phyloP scores from a whole-genome alignment of 1,284 basidiomycete species.

The Irpex sp. region DNA sequence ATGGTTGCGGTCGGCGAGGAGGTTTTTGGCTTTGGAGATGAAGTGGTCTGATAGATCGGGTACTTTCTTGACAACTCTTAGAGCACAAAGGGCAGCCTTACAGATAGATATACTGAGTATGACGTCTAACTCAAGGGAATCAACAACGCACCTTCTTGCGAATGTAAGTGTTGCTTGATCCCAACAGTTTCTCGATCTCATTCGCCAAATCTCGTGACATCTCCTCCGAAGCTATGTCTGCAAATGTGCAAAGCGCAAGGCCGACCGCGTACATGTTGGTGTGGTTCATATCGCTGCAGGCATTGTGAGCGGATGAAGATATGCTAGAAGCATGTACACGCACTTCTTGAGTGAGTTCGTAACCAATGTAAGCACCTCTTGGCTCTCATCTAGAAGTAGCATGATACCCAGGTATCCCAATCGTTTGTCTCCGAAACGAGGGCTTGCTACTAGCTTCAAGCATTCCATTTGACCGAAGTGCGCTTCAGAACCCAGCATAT shows the following conservation, averaged over 20 bases:
- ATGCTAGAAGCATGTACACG: constrained; percentile 27
- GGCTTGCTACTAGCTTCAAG: constrained; percentile 97
- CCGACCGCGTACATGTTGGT: constrained; percentile 99
- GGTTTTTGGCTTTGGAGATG: constrained; percentile 81
- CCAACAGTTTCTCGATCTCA: constrained; percentile 96
- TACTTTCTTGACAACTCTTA: constrained; percentile 94
- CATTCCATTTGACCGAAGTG: constrained; percentile 99
- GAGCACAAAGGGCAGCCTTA: constrained; percentile 94
- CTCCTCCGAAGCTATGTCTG: constrained; percentile 98
- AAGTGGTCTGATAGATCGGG: constrained; percentile 97
- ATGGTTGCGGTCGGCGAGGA: constrained; percentile 95
- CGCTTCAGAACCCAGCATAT: constrained; percentile 99
- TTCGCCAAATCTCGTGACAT: constrained; percentile 97
- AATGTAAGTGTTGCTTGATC: constrained; percentile 98
- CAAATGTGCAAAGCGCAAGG: constrained; percentile 96
- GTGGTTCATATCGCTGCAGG: constrained; percentile 96
- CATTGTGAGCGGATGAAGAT: constrained; percentile 5
- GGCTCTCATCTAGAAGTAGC: constrained; percentile 96
- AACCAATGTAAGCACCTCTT: constrained; percentile 95
- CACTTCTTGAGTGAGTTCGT: constrained; percentile 99
- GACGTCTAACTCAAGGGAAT: neutral
- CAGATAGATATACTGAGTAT: neutral
- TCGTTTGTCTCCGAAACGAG: constrained; percentile 95
- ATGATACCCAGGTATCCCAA: constrained; percentile 98
- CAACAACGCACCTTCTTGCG: constrained; percentile 82